These are phyloP conservation scores for Ilyonectria sp. DNA, from an alignment of 2,329 filamentous ascomycete genomes.

Conservation along the genomic window DNA sequence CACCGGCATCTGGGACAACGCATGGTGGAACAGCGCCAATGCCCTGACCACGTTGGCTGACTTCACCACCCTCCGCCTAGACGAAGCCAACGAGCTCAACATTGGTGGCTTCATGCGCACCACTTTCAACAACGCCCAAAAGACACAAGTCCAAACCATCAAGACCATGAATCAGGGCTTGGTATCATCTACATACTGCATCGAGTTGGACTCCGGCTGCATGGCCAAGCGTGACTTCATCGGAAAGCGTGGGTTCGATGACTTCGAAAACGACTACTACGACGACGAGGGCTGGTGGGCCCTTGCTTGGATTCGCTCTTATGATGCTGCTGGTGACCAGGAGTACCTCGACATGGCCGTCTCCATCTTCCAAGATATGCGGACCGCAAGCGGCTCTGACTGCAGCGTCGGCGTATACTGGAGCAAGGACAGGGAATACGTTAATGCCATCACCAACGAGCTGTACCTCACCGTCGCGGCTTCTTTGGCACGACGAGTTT, in stretches of 20 bases:
- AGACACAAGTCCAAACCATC: conserved; percentile 52
- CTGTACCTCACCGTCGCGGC: conserved; percentile 69
- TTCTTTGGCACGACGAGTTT: conserved; percentile 65
- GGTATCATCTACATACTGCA: conserved; percentile 56
- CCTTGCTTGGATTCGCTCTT: conserved; percentile 70
- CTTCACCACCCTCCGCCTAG: conserved; percentile 56
- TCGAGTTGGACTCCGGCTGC: conserved; percentile 48
- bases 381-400: conserved; percentile 60
- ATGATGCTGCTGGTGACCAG: conserved; percentile 66
- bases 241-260: conserved; percentile 50
- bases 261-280: conserved; percentile 68
- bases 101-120: conserved; percentile 59
- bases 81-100: conserved; percentile 55
- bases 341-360: conserved; percentile 69
- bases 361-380: conserved; percentile 71
- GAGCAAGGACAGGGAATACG: conserved; percentile 66
- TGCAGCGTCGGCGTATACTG: conserved; percentile 72
- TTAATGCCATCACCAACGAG: conserved; percentile 72
- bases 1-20: conserved; percentile 75
- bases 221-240: conserved; percentile 54
- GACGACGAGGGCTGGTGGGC: conserved; percentile 78
- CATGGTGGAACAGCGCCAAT: conserved; percentile 84
- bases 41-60: conserved; percentile 75
- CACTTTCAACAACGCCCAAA: conserved; percentile 63
- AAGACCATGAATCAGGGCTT: conserved; percentile 59